Percentiles rank a stretch among this genome's conserved stretches.
phyloP scores from a whole-genome alignment of 2,329 filamentous ascomycete species.

The Curvularia eragrostidis region DNA sequence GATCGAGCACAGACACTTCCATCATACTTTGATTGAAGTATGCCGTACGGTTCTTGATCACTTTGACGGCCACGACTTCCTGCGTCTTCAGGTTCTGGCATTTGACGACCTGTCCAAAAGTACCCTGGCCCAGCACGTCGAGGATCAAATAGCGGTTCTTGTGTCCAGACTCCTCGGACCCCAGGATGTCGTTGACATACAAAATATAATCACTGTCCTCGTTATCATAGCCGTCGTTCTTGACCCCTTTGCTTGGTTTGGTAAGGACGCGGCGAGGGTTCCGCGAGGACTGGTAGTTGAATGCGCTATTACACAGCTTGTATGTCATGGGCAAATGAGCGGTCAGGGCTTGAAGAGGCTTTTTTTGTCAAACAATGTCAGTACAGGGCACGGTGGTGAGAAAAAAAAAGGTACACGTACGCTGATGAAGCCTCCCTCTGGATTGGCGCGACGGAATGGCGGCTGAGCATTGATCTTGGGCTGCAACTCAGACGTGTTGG shows the following conservation, averaged over 20 bases:
- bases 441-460: conserved; percentile 89
- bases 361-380: conserved; percentile 21
- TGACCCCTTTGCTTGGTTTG: conserved; percentile 96
- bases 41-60: conserved; percentile 97
- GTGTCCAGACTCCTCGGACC: conserved; percentile 96
- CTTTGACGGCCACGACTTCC: conserved; percentile 97
- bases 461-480: conserved; percentile 88
- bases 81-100: conserved; percentile 98
- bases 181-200: conserved; percentile 98
- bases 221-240: conserved; percentile 99
- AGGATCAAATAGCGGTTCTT: conserved; percentile 99
- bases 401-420: conserved; percentile 61
- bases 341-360: conserved; percentile 95
- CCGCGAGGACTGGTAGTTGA: conserved; percentile 98
- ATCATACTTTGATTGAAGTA: conserved; percentile 99
- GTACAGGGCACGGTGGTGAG: not conserved
- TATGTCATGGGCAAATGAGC: conserved; percentile 93
- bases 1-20: conserved; percentile 96
- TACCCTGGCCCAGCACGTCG: conserved; percentile 95
- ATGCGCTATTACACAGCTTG: conserved; percentile 95
- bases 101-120: conserved; percentile 98
- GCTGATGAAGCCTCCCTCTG: conserved; percentile 97
- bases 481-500: conserved; percentile 74
- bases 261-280: conserved; percentile 95
- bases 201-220: conserved; percentile 99